Base-by-base conservation (phyloP, 257 asterid species). In the Salvia hispanica region DNA sequence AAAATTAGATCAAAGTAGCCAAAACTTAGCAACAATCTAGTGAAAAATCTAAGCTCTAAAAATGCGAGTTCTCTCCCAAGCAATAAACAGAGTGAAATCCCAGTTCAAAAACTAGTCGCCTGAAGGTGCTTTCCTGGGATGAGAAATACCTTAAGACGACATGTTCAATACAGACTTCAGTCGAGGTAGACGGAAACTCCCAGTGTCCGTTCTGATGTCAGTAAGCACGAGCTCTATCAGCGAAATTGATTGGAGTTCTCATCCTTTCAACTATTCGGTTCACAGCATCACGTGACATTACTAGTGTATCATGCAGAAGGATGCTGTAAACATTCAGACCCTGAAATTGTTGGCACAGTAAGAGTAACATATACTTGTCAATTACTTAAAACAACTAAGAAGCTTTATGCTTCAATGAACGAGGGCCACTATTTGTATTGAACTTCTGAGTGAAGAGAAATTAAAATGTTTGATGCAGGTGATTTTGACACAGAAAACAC, bases 321-420 rank as follows among this genome's bases (percentile, higher is more conserved):
- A 92, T 90, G 85, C 95, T 90, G 82, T 90, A 90, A 61, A 92
- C 98, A 62, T 90, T 93, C 74, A 90, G 73, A 48, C 97, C 98
- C 96, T 90, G 91, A 40, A 72, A 44, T 43, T 6, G 55, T 61
- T 25, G 53, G 12, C 43, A 11, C 65, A 15, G 9, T 57, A 34
- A 36, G 25, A 3, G 6, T 2, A 21, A 33, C 33, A 31, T 0
- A 36, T 18, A 46, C 9, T n/a, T 61, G 50, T 25, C 47, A 36
- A 33, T 42, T 33, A 51, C 62, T 14, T n/a, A 13, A 46, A n/a
- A 6, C 43, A 39, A 39, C 43, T 39, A 39, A 39, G 9, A 39
- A 39, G 9, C 43, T 39, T 39, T 39, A 39, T 39, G 43, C 43
- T 8, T 39, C 43, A 34, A 39, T 39, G 43, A 39, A 5, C 43